A percentile compares a stretch with the other conserved stretches of the same genome.
Evolutionary conservation across 23 red algal genomes (phyloP).

Genomic region (Gracilaria domingensis): DNA sequence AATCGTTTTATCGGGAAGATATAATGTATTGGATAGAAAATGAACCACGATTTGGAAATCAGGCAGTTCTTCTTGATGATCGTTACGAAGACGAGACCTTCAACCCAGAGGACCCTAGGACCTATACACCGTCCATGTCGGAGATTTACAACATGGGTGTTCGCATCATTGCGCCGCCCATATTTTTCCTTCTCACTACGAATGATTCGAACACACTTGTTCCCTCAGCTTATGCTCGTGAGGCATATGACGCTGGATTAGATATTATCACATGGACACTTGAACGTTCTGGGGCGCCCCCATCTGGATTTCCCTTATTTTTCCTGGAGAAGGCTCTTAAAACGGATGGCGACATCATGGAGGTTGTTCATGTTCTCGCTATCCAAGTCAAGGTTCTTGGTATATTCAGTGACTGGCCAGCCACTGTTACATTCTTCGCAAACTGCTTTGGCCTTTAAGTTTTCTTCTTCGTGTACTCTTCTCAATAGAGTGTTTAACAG

Average conservation of each 20-base stretch:
- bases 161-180: conserved; percentile 21
- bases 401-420: conserved; percentile 51
- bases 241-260: conserved; percentile 28
- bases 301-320: not conserved
- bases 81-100: conserved; percentile 23
- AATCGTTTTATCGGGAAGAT: conserved; percentile 44
- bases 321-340: not conserved
- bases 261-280: conserved; percentile 63
- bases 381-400: conserved; percentile 29
- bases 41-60: conserved; percentile 10
- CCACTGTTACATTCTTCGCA: conserved; percentile 40
- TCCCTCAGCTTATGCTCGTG: conserved; percentile 21
- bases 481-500: not conserved
- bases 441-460: conserved; percentile 14
- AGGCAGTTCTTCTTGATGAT: conserved; percentile 57
- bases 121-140: conserved; percentile 12
- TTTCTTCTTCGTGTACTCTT: not conserved
- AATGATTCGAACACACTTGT: conserved; percentile 11
- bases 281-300: conserved; percentile 31
- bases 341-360: conserved; percentile 29
- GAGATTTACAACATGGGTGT: conserved; percentile 31
- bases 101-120: not conserved
- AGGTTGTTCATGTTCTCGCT: conserved; percentile 29
- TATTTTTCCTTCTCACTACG: conserved; percentile 31
- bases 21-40: conserved; percentile 41